Conservation (phyloP, 176 grass and related monocot genomes). For the Aegilops sharonensis region DNA sequence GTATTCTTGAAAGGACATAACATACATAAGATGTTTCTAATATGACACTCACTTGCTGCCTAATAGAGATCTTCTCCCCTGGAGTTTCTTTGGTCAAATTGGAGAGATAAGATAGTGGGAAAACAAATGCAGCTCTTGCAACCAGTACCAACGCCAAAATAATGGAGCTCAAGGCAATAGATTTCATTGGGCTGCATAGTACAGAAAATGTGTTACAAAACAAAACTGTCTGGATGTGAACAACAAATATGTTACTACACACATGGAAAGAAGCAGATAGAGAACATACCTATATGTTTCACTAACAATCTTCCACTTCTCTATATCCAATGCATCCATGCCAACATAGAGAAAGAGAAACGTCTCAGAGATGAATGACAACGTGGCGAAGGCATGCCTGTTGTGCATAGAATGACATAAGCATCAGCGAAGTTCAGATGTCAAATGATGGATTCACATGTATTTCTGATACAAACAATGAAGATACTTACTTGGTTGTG, state of each 20-base stretch:
- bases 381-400: conserved; percentile 88
- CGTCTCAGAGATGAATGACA: conserved; percentile 85
- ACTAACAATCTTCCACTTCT: conserved; percentile 80
- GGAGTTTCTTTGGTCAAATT: conserved; percentile 73
- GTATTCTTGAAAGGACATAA: neutral
- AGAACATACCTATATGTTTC: conserved; percentile 44
- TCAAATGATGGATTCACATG: neutral
- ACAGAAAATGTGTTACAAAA: conserved; percentile 21
- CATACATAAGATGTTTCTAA: conserved; percentile 19
- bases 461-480: conserved; percentile 14
- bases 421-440: conserved; percentile 15
- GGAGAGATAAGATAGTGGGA: conserved; percentile 66
- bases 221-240: neutral
- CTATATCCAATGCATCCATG: conserved; percentile 96
- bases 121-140: conserved; percentile 86
- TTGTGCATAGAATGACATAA: conserved; percentile 8
- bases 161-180: conserved; percentile 61
- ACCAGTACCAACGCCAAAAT: conserved; percentile 75
- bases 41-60: conserved; percentile 72
- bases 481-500: conserved; percentile 76
- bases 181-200: conserved; percentile 70
- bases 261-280: neutral
- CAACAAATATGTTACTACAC: neutral
- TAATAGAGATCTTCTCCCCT: conserved; percentile 60
- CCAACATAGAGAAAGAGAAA: conserved; percentile 97